phyloP scores from a whole-genome alignment of 1,284 basidiomycete genomes.

The Earliella scabrosa region DNA sequence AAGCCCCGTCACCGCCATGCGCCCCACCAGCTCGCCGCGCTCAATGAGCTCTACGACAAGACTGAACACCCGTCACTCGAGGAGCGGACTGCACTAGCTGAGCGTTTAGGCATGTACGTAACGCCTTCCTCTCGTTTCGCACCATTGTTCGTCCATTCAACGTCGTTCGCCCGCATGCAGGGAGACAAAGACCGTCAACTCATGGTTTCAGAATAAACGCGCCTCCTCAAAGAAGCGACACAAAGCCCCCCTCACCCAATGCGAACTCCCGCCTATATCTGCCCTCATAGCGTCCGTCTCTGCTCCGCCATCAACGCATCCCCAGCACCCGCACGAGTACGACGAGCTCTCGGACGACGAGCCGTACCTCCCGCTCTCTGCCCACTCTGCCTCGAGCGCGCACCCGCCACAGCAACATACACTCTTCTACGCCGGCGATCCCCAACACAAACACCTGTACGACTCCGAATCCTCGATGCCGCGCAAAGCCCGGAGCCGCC shows the following conservation, averaged over 20 bases:
- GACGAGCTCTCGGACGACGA: constrained; percentile 52
- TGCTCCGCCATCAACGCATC: constrained; percentile 36
- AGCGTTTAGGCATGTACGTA: constrained; percentile 74
- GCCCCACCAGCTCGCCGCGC: constrained; percentile 66
- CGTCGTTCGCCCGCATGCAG: constrained; percentile 40
- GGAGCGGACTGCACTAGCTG: constrained; percentile 65
- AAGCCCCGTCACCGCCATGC: constrained; percentile 79
- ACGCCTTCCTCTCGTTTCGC: constrained; percentile 20
- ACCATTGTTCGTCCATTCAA: constrained; percentile 19
- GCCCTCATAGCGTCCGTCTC: constrained; percentile 47
- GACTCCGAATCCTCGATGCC: constrained; percentile 49
- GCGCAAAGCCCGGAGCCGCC: constrained; percentile 62
- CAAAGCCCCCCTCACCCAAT: constrained; percentile 31
- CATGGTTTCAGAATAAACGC: constrained; percentile 85
- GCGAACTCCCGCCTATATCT: constrained; percentile 48
- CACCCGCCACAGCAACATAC: constrained; percentile 38
- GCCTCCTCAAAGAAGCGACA: constrained; percentile 77
- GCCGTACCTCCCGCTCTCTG: constrained; percentile 27
- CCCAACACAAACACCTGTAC: constrained; percentile 51
- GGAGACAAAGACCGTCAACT: constrained; percentile 82
- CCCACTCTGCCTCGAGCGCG: constrained; percentile 17
- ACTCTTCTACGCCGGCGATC: constrained; percentile 49
- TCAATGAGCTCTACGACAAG: constrained; percentile 77
- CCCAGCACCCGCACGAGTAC: constrained; percentile 36
- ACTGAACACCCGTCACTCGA: constrained; percentile 77